These are phyloP conservation scores for Chytriomyces sp. DNA, from an alignment of 192 early-diverging fungal species.

Conservation along the genomic window DNA sequence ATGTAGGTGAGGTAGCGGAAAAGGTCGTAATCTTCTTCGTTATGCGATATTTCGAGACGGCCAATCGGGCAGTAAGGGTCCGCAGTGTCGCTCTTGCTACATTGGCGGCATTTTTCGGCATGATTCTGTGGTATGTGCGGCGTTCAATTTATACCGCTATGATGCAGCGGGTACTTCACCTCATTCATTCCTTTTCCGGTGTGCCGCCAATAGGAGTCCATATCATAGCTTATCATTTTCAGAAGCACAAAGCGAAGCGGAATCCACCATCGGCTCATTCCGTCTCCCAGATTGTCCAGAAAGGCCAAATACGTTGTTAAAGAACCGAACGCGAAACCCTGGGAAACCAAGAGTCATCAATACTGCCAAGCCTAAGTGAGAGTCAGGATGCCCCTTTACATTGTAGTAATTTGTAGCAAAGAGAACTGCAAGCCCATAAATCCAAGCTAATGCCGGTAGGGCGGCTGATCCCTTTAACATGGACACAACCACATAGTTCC, in stretches of 20 bases:
- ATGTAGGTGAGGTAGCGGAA: conserved; percentile 78
- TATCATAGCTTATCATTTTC: conserved; percentile 86
- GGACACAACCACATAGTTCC: conserved; percentile 72
- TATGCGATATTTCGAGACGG: conserved; percentile 8
- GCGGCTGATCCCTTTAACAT: conserved; percentile 43
- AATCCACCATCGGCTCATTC: conserved; percentile 82
- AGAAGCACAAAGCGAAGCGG: conserved; percentile 90
- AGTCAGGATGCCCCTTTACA: too few relatives aligned
- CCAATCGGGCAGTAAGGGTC: conserved; percentile 10
- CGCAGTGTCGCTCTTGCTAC: conserved; percentile 16
- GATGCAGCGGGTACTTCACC: too few relatives aligned
- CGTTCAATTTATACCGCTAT: neutral
- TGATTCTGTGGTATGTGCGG: conserved; percentile 27
- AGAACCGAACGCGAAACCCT: conserved; percentile 12
- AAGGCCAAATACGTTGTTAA: neutral
- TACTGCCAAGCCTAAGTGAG: too few relatives aligned
- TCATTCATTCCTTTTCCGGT: conserved; percentile 16
- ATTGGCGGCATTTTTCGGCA: conserved; percentile 36
- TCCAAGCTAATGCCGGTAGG: conserved; percentile 77
- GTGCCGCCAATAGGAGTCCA: conserved; percentile 87
- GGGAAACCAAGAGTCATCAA: too few relatives aligned
- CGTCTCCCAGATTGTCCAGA: conserved; percentile 68
- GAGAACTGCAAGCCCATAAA: conserved; percentile 75
- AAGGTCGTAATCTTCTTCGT: conserved; percentile 71
- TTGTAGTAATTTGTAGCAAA: conserved; percentile 76